These are phyloP conservation scores for Nigrospora sphaerica DNA, from an alignment of 2,329 filamentous ascomycete species.

Conservation along the genomic window DNA sequence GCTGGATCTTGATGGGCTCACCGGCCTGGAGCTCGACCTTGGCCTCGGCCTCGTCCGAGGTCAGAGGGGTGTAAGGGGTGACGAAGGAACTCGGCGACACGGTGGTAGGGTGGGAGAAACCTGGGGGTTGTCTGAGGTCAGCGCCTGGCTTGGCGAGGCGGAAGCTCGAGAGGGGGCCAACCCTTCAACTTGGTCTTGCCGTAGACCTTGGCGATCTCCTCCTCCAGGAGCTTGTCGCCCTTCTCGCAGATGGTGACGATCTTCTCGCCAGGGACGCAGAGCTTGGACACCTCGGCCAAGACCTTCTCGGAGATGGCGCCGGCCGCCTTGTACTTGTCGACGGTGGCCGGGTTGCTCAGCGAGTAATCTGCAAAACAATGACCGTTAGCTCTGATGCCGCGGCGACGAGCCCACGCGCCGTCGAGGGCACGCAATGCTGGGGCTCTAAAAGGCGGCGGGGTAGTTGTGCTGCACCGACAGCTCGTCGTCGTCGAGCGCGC, in stretches of 20 bases:
- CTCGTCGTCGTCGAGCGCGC: too few relatives aligned
- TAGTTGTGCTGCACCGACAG: too few relatives aligned
- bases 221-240: slow-evolving; percentile 90
- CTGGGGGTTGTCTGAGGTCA: slow-evolving; percentile 31
- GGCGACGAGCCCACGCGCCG: too few relatives aligned
- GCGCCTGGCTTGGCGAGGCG: neutral
- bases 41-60: slow-evolving; percentile 80
- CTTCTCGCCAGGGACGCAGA: slow-evolving; percentile 79
- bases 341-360: slow-evolving; percentile 84
- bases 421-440: neutral
- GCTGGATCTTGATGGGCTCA: slow-evolving; percentile 93
- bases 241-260: slow-evolving; percentile 91
- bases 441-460: too few relatives aligned
- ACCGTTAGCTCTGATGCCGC: too few relatives aligned
- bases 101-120: slow-evolving; percentile 89
- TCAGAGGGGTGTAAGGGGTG: slow-evolving; percentile 92
- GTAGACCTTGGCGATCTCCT: slow-evolving; percentile 93
- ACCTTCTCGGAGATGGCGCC: slow-evolving; percentile 94
- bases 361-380: slow-evolving; percentile 61
- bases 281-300: slow-evolving; percentile 71
- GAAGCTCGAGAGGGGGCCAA: slow-evolving; percentile 29
- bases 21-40: slow-evolving; percentile 70
- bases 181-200: slow-evolving; percentile 99
- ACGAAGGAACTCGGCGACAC: slow-evolving; percentile 91
- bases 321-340: slow-evolving; percentile 99